Conservation (phyloP, 805 yeast genomes). For the Saccharomycopsis sp. region DNA sequence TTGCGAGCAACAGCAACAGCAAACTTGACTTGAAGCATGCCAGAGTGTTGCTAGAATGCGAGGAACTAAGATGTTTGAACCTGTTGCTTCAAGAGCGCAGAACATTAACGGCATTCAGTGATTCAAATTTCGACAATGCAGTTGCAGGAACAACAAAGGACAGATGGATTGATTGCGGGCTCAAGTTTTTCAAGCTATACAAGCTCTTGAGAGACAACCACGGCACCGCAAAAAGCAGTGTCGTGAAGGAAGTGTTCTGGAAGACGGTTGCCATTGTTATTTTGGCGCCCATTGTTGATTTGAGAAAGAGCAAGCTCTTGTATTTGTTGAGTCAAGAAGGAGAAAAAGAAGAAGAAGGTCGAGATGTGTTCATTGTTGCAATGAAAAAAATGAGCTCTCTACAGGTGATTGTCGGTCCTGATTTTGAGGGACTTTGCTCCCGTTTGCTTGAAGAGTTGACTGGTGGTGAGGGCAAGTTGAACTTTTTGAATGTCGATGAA, state of each 20-base stretch:
- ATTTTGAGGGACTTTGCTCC: too few relatives aligned
- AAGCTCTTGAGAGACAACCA: neutral
- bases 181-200: neutral
- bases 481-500: neutral
- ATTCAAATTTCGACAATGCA: neutral
- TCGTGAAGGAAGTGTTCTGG: neutral
- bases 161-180: neutral
- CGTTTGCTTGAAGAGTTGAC: neutral
- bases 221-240: too few relatives aligned
- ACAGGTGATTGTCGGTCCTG: neutral
- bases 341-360: neutral
- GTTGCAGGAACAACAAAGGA: neutral
- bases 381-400: neutral
- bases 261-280: neutral
- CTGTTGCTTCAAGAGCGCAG: neutral
- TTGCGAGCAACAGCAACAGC: neutral
- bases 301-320: slow-evolving; percentile 6
- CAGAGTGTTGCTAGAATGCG: neutral
- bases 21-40: neutral
- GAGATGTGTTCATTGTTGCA: neutral
- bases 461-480: neutral
- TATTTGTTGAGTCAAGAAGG: neutral
- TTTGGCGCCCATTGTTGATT: slow-evolving; percentile 2
- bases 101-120: neutral
- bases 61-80: slow-evolving; percentile 1